phyloP scores from a whole-genome alignment of 1,284 basidiomycete species.

The Taiwanofungus camphoratus region DNA sequence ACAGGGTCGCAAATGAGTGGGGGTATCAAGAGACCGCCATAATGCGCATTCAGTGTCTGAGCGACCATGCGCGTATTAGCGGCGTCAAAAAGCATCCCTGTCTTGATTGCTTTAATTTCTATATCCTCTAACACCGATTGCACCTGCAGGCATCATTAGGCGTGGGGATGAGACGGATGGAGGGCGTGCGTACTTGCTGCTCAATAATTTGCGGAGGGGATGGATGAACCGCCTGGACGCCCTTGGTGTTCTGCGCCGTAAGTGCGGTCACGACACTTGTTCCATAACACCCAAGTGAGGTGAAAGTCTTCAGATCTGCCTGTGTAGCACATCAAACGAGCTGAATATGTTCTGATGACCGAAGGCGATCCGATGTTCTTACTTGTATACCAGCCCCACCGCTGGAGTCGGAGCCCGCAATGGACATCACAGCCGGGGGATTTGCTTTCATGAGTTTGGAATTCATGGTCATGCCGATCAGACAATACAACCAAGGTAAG shows the following conservation, averaged over 20 bases:
- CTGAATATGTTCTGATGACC: neutral
- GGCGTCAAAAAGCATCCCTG: slow-evolving; percentile 79
- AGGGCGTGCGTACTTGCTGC: slow-evolving; percentile 48
- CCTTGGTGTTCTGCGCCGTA: slow-evolving; percentile 88
- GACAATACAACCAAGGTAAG: too few species aligned
- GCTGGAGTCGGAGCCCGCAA: slow-evolving; percentile 83
- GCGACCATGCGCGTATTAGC: slow-evolving; percentile 41
- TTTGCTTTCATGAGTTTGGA: neutral
- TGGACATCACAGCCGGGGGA: slow-evolving; percentile 50
- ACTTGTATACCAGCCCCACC: slow-evolving; percentile 92
- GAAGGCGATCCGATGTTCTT: slow-evolving; percentile 15
- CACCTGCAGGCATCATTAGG: slow-evolving; percentile 42
- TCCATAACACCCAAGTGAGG: slow-evolving; percentile 79
- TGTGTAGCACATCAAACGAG: slow-evolving; percentile 22
- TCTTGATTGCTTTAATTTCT: slow-evolving; percentile 75
- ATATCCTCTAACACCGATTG: slow-evolving; percentile 74
- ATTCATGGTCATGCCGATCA: neutral
- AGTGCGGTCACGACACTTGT: slow-evolving; percentile 85
- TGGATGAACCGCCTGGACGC: slow-evolving; percentile 71
- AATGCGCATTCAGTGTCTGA: slow-evolving; percentile 37
- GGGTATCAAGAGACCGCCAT: slow-evolving; percentile 29
- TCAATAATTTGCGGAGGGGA: slow-evolving; percentile 64
- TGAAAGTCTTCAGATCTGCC: slow-evolving; percentile 86
- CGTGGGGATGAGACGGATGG: neutral
- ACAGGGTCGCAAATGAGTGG: slow-evolving; percentile 85